These are phyloP conservation scores for Eutypella sp. DNA, from an alignment of 2,329 filamentous ascomycete genomes.

Conservation along the genomic window DNA sequence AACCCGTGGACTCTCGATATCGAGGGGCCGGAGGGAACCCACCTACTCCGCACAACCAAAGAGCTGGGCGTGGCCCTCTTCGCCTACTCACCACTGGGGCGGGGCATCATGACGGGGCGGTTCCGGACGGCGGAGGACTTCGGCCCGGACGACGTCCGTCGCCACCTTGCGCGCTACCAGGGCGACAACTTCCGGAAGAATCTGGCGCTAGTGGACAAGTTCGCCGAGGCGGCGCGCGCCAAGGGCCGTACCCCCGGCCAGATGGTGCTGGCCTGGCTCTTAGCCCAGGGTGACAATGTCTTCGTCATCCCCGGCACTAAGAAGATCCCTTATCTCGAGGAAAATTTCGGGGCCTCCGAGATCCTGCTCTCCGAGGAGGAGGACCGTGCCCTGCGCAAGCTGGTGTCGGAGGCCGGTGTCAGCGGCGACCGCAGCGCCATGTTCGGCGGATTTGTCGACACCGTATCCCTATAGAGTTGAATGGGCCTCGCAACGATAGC, in stretches of 20 bases:
- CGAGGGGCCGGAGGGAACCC: slow-evolving; percentile 15
- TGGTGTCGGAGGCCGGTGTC: neutral
- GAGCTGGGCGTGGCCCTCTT: slow-evolving; percentile 38
- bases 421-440: neutral
- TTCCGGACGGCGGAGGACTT: slow-evolving; percentile 37
- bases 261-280: slow-evolving; percentile 52
- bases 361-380: neutral
- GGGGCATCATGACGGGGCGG: slow-evolving; percentile 43
- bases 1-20: slow-evolving; percentile 13
- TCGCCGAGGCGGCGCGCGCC: slow-evolving; percentile 39
- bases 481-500: too few relatives aligned
- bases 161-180: slow-evolving; percentile 39
- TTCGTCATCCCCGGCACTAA: slow-evolving; percentile 40
- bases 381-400: neutral
- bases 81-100: slow-evolving; percentile 46
- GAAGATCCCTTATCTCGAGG: neutral
- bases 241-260: slow-evolving; percentile 47
- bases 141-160: slow-evolving; percentile 40
- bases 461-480: neutral
- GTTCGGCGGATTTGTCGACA: neutral
- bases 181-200: slow-evolving; percentile 49
- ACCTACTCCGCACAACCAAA: neutral
- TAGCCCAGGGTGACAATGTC: slow-evolving; percentile 47
- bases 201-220: slow-evolving; percentile 40
- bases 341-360: neutral